Evolutionary conservation across 129 eudicot genomes (phyloP).

Genomic region (Flaveria trinervia): DNA sequence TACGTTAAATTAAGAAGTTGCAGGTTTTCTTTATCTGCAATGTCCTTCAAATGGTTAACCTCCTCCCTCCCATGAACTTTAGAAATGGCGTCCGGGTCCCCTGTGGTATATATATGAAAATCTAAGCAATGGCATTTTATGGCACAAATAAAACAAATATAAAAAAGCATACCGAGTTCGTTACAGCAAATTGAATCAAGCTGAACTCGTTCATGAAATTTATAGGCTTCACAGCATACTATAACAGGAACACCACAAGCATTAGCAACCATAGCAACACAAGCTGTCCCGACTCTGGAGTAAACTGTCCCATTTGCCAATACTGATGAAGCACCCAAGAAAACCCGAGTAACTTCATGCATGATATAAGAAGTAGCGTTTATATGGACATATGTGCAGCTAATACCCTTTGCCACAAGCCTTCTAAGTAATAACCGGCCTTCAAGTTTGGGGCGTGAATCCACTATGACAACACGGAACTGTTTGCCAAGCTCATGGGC

Average conservation of each 20-base stretch:
- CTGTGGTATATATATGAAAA: constrained; percentile 38
- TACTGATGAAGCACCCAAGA: constrained; percentile 90
- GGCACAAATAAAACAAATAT: neutral
- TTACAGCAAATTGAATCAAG: constrained; percentile 96
- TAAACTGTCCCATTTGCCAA: constrained; percentile 94
- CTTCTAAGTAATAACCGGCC: constrained; percentile 79
- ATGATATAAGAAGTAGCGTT: constrained; percentile 92
- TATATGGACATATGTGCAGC: constrained; percentile 85
- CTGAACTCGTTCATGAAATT: constrained; percentile 95
- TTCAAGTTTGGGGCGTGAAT: constrained; percentile 96
- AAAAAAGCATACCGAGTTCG: constrained; percentile 78
- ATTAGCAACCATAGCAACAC: constrained; percentile 98
- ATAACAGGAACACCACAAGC: constrained; percentile 86
- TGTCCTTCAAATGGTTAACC: constrained; percentile 59
- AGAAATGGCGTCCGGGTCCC: constrained; percentile 77
- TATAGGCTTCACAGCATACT: constrained; percentile 96
- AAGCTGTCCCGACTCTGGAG: constrained; percentile 96
- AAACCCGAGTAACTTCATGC: constrained; percentile 87
- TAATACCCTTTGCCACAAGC: constrained; percentile 79
- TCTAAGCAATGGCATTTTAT: neutral
- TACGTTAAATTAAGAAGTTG: constrained; percentile 84
- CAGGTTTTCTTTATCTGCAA: constrained; percentile 62
- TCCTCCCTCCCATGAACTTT: constrained; percentile 74
- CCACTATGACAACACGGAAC: constrained; percentile 88
- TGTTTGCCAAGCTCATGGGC: constrained; percentile 85